These are phyloP conservation scores for Diplogelasinospora grovesii DNA, from an alignment of 495 filamentous ascomycete genomes.

Conservation along the genomic window DNA sequence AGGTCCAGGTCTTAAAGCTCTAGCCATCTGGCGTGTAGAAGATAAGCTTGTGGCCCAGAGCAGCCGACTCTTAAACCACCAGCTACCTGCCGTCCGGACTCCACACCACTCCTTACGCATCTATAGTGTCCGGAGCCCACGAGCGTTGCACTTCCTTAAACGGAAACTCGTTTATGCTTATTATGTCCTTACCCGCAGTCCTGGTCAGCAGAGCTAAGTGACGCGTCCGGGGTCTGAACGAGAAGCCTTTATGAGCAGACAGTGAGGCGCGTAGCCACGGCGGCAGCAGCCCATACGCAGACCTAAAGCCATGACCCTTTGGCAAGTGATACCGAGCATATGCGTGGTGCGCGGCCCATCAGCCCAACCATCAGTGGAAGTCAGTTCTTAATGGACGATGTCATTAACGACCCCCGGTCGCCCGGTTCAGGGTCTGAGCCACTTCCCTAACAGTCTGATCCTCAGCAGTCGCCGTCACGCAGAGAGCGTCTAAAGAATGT, in stretches of 20 bases:
- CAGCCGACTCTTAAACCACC: conserved; percentile 74
- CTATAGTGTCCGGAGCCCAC: conserved; percentile 63
- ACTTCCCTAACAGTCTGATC: background rate
- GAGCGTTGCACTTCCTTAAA: conserved; percentile 41
- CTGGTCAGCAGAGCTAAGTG: conserved; percentile 75
- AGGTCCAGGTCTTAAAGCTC: conserved; percentile 66
- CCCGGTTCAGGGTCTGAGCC: too few relatives aligned
- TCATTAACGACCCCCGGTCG: too few relatives aligned
- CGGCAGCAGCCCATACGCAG: too few relatives aligned
- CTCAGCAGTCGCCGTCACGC: conserved; percentile 16
- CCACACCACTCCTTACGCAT: conserved; percentile 84
- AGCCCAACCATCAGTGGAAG: too few relatives aligned
- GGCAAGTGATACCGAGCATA: too few relatives aligned
- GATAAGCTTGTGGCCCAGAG: conserved; percentile 66
- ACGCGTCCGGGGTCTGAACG: conserved; percentile 39
- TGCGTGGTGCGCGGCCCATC: too few relatives aligned
- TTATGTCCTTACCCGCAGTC: conserved; percentile 56
- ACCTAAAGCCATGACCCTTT: too few relatives aligned
- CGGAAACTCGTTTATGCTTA: conserved; percentile 48
- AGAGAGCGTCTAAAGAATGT: conserved; percentile 47
- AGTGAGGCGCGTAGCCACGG: too few relatives aligned
- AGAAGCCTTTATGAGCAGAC: conserved; percentile 43
- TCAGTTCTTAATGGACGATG: too few relatives aligned
- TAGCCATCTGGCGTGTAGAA: conserved; percentile 87
- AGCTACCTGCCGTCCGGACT: conserved; percentile 87